Evolutionary conservation across 139 green algal species (phyloP).

Genomic region (Ettlia oleoabundans): DNA sequence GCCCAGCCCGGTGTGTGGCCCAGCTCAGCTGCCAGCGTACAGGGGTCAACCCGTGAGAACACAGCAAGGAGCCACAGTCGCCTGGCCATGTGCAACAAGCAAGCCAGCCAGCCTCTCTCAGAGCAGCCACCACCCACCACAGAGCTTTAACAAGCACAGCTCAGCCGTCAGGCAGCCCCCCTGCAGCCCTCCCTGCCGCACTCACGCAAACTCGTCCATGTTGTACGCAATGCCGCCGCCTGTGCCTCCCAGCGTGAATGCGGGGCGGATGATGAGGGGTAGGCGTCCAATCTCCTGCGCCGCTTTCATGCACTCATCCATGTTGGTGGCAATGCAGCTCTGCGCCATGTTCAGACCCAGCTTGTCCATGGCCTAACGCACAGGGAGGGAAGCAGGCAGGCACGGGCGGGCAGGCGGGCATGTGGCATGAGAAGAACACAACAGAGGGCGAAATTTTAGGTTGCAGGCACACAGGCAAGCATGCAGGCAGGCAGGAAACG

Average conservation of each 20-base stretch:
- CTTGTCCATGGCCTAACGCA: conserved; percentile 81
- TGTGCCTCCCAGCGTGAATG: conserved; percentile 98
- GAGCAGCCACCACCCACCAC: too few relatives aligned
- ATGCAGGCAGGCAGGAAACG: too few relatives aligned
- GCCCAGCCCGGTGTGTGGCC: too few relatives aligned
- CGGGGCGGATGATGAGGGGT: conserved; percentile 98
- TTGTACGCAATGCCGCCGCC: conserved; percentile 99
- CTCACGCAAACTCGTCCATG: conserved; percentile 91
- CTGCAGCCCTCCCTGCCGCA: conserved; percentile 67
- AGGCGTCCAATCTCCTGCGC: conserved; percentile 30
- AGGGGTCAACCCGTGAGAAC: too few relatives aligned
- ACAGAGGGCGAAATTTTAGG: background rate
- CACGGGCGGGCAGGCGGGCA: too few relatives aligned
- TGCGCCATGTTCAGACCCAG: conserved; percentile 80
- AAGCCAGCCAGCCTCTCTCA: too few relatives aligned
- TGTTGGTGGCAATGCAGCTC: conserved; percentile 53
- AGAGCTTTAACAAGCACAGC: too few relatives aligned
- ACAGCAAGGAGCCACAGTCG: background rate
- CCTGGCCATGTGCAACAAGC: background rate
- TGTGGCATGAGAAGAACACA: too few relatives aligned
- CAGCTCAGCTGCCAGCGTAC: too few relatives aligned
- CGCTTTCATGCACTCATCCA: conserved; percentile 60
- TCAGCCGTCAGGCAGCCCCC: background rate
- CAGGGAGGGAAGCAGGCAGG: too few relatives aligned
- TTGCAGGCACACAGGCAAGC: background rate